phyloP scores from a whole-genome alignment of 805 yeast species.

The Starmerella scarabaei region DNA sequence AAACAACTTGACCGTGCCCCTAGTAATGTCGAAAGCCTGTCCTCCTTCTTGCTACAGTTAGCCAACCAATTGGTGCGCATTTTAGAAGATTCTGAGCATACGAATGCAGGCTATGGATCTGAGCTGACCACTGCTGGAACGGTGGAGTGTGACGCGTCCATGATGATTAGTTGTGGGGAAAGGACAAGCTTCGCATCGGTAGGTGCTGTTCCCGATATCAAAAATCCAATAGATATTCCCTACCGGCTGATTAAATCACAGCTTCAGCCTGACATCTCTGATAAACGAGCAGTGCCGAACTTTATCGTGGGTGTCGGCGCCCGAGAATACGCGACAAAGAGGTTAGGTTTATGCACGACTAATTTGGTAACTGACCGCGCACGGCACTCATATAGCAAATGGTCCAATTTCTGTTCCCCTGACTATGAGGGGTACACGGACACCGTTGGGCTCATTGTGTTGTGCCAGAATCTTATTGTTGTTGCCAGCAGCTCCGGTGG shows the following conservation, averaged over 20 bases:
- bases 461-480: conserved; percentile 21
- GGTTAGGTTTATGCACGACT: neutral
- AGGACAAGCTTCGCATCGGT: conserved; percentile 24
- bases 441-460: conserved; percentile 32
- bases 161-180: conserved; percentile 17
- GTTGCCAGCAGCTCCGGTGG: conserved; percentile 34
- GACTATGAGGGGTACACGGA: conserved; percentile 21
- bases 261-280: neutral
- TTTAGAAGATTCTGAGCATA: conserved; percentile 28
- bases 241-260: conserved; percentile 1
- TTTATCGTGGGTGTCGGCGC: conserved; percentile 29
- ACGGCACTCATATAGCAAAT: conserved; percentile 9
- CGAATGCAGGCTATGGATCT: conserved; percentile 33
- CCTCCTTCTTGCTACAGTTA: neutral
- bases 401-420: conserved; percentile 9
- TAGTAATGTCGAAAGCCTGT: neutral
- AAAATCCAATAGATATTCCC: conserved; percentile 26
- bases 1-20: no score
- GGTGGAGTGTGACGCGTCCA: conserved; percentile 33
- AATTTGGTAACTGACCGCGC: conserved; percentile 17
- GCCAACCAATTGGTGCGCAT: conserved; percentile 8
- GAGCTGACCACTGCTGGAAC: conserved; percentile 26
- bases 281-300: conserved; percentile 17
- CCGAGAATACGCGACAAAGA: conserved; percentile 19
- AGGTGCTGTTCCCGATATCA: conserved; percentile 24